Evolutionary conservation across 768 basidiomycete genomes (phyloP), one percentile per base, ranked within the genome.

Genomic region (Boletus tylopilopsis): DNA sequence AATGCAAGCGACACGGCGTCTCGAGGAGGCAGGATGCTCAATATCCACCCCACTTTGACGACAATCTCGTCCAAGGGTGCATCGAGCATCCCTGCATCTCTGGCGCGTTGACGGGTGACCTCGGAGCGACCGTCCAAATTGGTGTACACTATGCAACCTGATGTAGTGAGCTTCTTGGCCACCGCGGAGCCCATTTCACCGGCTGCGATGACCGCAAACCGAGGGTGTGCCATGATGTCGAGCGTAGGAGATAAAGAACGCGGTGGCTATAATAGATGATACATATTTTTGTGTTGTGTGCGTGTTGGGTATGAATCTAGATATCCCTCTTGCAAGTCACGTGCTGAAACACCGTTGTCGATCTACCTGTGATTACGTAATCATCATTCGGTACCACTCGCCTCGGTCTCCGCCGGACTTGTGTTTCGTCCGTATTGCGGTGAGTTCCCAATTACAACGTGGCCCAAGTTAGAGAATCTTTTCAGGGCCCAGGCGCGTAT

Each of bases 161-260:
- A 67, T 19, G 66, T 57, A 2, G 71, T 70, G 30, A 84, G 68
- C 23, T 71, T 73, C 27, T 64, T 71, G 16, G 73, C 82, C 25
- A 85, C 75, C 18, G 71, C 81, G 6, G 80, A 68, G 23, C 81
- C 82, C 84, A 83, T 85, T 3, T 72, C 74, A 16, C 82, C 81
- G 9, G 80, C 73, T 29, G 80, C 74, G 50, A 84, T 66, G 19
- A 83, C 66, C 25, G 75, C 76, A 46, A 83, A 64, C 27, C 59
- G 66, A 51, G 62, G 62, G 4, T 9, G 32, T 34, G 29, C 45
- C 63, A 69, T 61, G 49, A 27, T 47, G 51, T 2, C 49, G 51
- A 44, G 25, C 29, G 50, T 39, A 18, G 35, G 47, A 53, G 41
- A 51, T 47, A 39, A 42, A 29, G 42, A 41, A 35, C 21, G n/a